Base-by-base conservation (phyloP, 2,329 filamentous ascomycete species). In the Colletotrichum sublineola region DNA sequence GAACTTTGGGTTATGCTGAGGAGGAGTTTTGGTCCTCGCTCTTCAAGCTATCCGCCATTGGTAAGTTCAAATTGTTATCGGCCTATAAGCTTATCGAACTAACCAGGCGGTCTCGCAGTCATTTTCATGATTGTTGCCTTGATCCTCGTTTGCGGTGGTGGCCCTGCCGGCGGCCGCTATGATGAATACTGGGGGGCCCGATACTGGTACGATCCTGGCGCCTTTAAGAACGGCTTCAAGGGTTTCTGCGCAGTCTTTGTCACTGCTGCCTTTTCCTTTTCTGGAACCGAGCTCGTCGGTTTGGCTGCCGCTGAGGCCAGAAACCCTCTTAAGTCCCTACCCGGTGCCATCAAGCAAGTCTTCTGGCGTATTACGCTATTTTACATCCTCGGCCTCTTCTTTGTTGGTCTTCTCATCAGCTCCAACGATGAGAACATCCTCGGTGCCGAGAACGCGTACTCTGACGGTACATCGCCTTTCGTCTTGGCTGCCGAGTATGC, bases 281-380 rank as follows among this genome's bases (percentile, higher is more conserved):
- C 90, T 20, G 92, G 92, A 18, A 94, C 92, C 0, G 92, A 94
- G 78, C 84, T 93, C 2, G 92, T 94, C n/a, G 92, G 92, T 76
- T 86, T 94, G 3, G 91, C 92, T 3, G 92, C 92, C 0, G 92
- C 92, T 8, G 93, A 95, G 80, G 89, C 92, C 0, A 82, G 84
- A 12, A 93, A 94, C 77, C 93, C 93, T 0, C 87, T 89, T 68
- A 91, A 93, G 78, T 89, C 92, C 0, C 87, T 97, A 1, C 95
- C 95, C 0, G 91, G 90, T 1, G 95, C 95, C 6, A 91, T 96
- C 77, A 97, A 96, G 84, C 94, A 97, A 79, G 93, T 89, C 42
- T 89, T 89, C 71, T 89, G 87, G 86, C 86, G 87, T 75, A 88
- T 89, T 72, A 87, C 85, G 0, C 78, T 88, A 73, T 89, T 89